A percentile compares a stretch with the other conserved stretches of the same genome.
phyloP scores from a whole-genome alignment of 2,329 filamentous ascomycete species.

The Huntiella decipiens region DNA sequence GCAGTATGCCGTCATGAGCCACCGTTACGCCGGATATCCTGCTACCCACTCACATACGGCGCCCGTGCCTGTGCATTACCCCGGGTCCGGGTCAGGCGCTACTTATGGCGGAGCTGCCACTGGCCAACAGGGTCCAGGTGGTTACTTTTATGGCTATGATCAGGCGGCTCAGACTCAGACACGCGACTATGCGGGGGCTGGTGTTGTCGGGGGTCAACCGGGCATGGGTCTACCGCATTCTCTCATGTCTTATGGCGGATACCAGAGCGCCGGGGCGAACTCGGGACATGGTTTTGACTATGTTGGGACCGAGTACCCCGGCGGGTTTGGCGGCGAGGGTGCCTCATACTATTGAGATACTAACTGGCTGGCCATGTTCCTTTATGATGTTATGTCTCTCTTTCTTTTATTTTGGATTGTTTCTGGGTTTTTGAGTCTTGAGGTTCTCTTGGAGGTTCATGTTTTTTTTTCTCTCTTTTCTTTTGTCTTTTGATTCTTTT shows the following conservation, averaged over 20 bases:
- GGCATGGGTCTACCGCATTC: not conserved
- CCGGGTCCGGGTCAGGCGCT: conserved; percentile 6
- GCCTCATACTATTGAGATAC: conserved; percentile 3
- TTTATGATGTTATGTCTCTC: conserved; percentile 1
- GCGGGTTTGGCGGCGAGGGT: conserved; percentile 1
- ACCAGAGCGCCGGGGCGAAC: not conserved
- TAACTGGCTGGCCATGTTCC: not conserved
- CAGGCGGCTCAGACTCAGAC: not conserved
- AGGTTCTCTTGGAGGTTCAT: not conserved
- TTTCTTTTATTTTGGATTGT: not conserved
- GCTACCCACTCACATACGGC: not conserved
- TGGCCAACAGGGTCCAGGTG: not conserved
- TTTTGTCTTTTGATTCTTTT: not conserved
- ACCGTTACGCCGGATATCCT: conserved; percentile 4
- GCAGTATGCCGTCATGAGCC: not conserved
- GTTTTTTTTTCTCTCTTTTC: not conserved
- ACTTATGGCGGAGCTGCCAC: conserved; percentile 2
- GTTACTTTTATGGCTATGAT: conserved; percentile 3
- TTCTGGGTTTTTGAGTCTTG: not conserved
- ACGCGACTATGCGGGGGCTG: not conserved
- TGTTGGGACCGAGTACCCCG: conserved; percentile 4
- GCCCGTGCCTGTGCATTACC: conserved; percentile 2
- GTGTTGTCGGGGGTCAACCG: not conserved
- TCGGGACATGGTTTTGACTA: conserved; percentile 5
- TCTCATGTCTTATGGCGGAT: conserved; percentile 2